A percentile compares a stretch with the other conserved stretches of the same genome.
Conservation (phyloP, 257 asterid species). For the Ehretia macrophylla region DNA sequence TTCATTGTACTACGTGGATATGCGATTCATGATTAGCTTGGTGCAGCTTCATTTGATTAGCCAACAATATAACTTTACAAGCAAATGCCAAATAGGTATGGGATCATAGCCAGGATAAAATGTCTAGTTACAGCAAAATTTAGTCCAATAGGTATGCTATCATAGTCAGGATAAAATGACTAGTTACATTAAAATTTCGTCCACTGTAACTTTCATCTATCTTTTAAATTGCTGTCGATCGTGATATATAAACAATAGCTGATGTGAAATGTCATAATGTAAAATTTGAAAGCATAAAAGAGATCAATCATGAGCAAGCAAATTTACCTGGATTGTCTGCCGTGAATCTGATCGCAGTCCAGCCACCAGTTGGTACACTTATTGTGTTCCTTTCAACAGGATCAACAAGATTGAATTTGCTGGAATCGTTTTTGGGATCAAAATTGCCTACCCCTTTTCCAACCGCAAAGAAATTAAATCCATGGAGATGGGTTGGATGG, state of each 20-base stretch:
- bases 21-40: too few species aligned
- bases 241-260: background rate
- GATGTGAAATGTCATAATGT: background rate
- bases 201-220: too few species aligned
- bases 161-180: too few species aligned
- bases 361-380: slow-evolving; percentile 69
- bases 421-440: slow-evolving; percentile 49
- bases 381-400: slow-evolving; percentile 70
- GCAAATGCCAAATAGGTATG: too few species aligned
- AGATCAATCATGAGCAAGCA: background rate
- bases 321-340: slow-evolving; percentile 72
- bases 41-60: too few species aligned
- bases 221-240: too few species aligned
- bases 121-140: too few species aligned
- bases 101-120: too few species aligned
- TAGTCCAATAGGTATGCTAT: too few species aligned
- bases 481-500: slow-evolving; percentile 75
- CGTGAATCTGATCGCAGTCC: slow-evolving; percentile 61
- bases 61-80: too few species aligned
- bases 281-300: background rate
- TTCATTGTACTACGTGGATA: too few species aligned
- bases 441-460: slow-evolving; percentile 63
- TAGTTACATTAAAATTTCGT: too few species aligned
- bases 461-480: slow-evolving; percentile 51
- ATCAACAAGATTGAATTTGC: slow-evolving; percentile 56